phyloP scores from a whole-genome alignment of 2,329 filamentous ascomycete genomes.

The Rhynchosporium graminicola region DNA sequence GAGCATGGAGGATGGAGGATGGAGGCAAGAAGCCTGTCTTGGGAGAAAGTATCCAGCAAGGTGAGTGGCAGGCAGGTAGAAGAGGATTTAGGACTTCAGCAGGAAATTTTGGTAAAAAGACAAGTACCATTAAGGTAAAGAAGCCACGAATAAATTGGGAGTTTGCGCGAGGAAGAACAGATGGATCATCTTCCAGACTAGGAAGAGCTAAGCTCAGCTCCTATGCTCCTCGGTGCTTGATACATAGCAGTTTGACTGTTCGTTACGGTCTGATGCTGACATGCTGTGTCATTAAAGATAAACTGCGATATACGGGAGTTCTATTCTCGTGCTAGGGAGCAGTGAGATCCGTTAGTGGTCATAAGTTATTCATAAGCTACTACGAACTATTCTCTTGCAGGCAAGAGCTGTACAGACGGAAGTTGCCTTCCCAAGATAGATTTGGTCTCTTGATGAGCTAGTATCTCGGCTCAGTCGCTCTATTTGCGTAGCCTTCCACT shows the following conservation, averaged over 20 bases:
- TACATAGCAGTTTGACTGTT: background rate
- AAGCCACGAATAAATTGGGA: background rate
- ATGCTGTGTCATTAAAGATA: background rate
- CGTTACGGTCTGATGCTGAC: background rate
- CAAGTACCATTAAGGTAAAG: background rate
- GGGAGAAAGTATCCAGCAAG: no score
- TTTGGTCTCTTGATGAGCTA: background rate
- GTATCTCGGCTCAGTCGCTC: background rate
- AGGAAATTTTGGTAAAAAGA: background rate
- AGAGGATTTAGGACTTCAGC: background rate
- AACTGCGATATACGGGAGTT: background rate
- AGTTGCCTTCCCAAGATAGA: no score
- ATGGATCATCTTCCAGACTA: background rate
- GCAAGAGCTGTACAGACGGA: background rate
- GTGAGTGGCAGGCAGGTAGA: background rate
- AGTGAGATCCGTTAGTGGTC: background rate
- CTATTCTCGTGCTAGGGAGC: background rate
- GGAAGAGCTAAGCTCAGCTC: background rate
- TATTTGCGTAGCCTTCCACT: no score
- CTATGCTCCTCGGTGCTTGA: background rate
- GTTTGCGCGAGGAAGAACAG: background rate
- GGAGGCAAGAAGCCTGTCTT: no score
- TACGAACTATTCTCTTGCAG: background rate
- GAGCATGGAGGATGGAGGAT: no score
- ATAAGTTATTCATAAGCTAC: background rate